These are phyloP conservation scores for Globisporangium perplexum DNA, from an alignment of 352 stramenopile genomes.

Conservation along the genomic window DNA sequence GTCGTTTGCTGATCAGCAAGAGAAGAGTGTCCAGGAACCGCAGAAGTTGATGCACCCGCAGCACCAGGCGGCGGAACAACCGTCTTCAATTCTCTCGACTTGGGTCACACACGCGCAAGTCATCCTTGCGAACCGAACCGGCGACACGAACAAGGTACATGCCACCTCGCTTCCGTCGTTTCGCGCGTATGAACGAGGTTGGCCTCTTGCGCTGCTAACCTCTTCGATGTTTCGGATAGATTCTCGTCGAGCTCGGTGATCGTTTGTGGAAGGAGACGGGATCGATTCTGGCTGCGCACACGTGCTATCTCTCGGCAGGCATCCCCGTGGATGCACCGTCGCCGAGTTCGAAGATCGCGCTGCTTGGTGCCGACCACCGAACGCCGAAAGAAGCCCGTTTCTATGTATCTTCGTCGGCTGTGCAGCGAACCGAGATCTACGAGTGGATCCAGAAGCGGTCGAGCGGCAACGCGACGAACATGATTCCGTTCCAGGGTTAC, in stretches of 20 bases:
- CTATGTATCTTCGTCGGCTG: slow-evolving; percentile 69
- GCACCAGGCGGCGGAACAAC: slow-evolving; percentile 16
- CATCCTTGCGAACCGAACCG: slow-evolving; percentile 71
- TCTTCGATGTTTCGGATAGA: slow-evolving; percentile 23
- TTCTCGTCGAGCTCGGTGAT: slow-evolving; percentile 78
- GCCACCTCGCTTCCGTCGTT: not conserved
- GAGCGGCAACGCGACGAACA: slow-evolving; percentile 38
- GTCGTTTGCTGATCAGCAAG: slow-evolving; percentile 77
- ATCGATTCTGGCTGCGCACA: slow-evolving; percentile 62
- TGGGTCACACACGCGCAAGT: slow-evolving; percentile 83
- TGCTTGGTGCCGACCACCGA: slow-evolving; percentile 73
- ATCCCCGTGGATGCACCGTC: slow-evolving; percentile 72
- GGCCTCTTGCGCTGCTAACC: not conserved
- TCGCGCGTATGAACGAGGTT: not conserved
- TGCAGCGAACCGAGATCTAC: slow-evolving; percentile 85
- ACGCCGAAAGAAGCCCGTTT: slow-evolving; percentile 68
- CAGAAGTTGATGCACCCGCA: slow-evolving; percentile 53
- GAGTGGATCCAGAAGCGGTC: slow-evolving; percentile 75
- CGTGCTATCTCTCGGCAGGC: slow-evolving; percentile 78
- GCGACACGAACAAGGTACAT: slow-evolving; percentile 68
- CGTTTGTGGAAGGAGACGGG: slow-evolving; percentile 67
- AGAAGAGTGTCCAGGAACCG: slow-evolving; percentile 81
- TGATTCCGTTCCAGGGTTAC: slow-evolving; percentile 87
- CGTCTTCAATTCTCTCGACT: slow-evolving; percentile 53
- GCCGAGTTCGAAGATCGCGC: slow-evolving; percentile 67